Conservation (phyloP, 805 yeast genomes). For the Metschnikowia arizonensis region DNA sequence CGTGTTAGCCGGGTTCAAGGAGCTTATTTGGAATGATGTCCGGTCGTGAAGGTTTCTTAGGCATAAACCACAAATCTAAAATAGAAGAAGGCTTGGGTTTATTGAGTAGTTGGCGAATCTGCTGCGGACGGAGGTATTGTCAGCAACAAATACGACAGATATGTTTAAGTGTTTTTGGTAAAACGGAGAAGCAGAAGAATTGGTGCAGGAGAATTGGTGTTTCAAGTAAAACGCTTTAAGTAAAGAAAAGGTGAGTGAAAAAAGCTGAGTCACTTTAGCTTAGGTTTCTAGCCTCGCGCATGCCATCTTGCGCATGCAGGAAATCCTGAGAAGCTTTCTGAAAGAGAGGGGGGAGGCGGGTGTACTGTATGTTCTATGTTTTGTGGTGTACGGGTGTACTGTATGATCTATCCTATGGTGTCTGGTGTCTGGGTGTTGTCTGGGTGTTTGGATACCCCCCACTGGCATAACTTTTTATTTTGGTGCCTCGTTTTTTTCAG, state of each 20-base stretch:
- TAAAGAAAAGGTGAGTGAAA: slow-evolving; percentile 1
- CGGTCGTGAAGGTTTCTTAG: slow-evolving; percentile 44
- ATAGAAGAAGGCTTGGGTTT: not conserved
- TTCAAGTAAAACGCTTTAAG: not conserved
- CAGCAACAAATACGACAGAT: not conserved
- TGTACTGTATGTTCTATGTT: no score
- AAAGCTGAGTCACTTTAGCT: not conserved
- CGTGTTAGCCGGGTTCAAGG: slow-evolving; percentile 44
- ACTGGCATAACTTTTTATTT: no score
- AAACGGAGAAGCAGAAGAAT: no score
- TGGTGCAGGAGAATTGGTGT: not conserved
- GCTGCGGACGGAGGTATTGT: not conserved
- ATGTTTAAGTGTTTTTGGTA: not conserved
- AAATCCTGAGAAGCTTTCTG: not conserved
- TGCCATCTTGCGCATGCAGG: slow-evolving; percentile 3
- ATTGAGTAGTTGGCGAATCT: not conserved
- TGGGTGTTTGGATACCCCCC: no score
- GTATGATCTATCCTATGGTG: no score
- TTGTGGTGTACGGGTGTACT: no score
- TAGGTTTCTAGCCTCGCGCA: slow-evolving; percentile 1
- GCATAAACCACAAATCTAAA: slow-evolving; percentile 32
- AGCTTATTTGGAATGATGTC: slow-evolving; percentile 24
- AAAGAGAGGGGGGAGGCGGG: no score
- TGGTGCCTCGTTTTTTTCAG: no score
- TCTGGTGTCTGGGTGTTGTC: no score